phyloP scores from a whole-genome alignment of 164 flowering plant species.

The Annona cherimola region DNA sequence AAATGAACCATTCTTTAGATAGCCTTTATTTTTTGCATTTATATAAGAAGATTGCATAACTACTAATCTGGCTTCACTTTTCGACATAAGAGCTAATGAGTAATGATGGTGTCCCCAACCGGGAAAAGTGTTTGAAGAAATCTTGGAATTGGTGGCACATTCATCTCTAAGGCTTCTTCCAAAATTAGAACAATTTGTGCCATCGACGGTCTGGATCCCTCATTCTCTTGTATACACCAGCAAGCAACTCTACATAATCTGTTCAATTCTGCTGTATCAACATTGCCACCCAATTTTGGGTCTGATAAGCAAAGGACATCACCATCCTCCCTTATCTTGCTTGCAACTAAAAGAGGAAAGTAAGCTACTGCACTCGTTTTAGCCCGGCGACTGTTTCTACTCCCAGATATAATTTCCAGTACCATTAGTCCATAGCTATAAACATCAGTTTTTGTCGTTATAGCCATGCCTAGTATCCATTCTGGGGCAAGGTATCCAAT shows the following conservation, averaged over 20 bases:
- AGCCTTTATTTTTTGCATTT: no score
- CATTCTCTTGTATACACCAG: conserved; percentile 57
- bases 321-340: conserved; percentile 22
- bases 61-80: no score
- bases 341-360: conserved; percentile 37
- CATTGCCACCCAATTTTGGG: conserved; percentile 25
- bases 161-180: conserved; percentile 34
- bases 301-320: conserved; percentile 28
- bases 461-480: conserved; percentile 47
- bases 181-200: conserved; percentile 46
- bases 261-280: conserved; percentile 28
- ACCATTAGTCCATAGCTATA: conserved; percentile 60
- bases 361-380: conserved; percentile 19
- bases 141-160: conserved; percentile 31
- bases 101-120: no score
- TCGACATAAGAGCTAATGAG: no score
- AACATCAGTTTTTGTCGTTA: conserved; percentile 52
- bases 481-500: conserved; percentile 60
- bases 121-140: no score
- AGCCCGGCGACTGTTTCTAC: conserved; percentile 30
- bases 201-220: conserved; percentile 39
- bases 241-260: conserved; percentile 38
- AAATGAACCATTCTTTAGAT: no score
- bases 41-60: no score
- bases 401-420: conserved; percentile 40